Percentiles rank a stretch among this genome's conserved stretches.
phyloP scores from a whole-genome alignment of 257 asterid species.

The Primulina tabacum region DNA sequence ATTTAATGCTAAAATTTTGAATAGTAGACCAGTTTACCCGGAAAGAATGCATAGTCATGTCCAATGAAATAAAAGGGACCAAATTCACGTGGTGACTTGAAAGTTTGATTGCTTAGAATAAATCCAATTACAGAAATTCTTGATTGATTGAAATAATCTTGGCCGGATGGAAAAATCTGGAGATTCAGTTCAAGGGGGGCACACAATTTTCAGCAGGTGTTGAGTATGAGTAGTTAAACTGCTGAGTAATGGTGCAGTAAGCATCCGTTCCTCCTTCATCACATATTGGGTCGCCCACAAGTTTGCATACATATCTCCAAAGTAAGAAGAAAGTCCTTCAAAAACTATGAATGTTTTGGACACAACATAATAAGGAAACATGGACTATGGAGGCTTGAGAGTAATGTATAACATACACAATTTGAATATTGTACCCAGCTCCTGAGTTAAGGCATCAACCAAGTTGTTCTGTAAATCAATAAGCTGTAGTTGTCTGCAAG shows the following conservation, averaged over 20 bases:
- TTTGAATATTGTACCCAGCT: too few species aligned
- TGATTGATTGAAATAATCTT: constrained; percentile 47
- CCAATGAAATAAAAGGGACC: constrained; percentile 69
- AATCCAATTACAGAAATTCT: constrained; percentile 59
- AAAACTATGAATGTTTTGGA: background rate
- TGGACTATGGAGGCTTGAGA: too few species aligned
- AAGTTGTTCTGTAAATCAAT: too few species aligned
- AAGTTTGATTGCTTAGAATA: constrained; percentile 71
- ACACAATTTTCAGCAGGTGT: constrained; percentile 54
- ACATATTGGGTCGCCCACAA: constrained; percentile 59
- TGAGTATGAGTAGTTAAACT: constrained; percentile 36
- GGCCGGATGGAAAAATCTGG: constrained; percentile 59
- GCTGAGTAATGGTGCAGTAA: constrained; percentile 46
- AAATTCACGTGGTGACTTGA: constrained; percentile 65
- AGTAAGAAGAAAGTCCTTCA: background rate
- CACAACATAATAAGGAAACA: too few species aligned
- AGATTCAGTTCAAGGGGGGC: constrained; percentile 43
- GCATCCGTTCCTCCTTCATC: constrained; percentile 31
- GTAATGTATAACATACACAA: too few species aligned
- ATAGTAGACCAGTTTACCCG: constrained; percentile 38
- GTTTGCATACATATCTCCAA: constrained; percentile 40
- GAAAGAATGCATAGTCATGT: constrained; percentile 39
- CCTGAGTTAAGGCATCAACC: too few species aligned
- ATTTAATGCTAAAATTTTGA: constrained; percentile 1
- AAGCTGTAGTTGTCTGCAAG: constrained; percentile 39